Conservation (phyloP, 2,329 filamentous ascomycete genomes). For the Arthrobotrys musiformis region DNA sequence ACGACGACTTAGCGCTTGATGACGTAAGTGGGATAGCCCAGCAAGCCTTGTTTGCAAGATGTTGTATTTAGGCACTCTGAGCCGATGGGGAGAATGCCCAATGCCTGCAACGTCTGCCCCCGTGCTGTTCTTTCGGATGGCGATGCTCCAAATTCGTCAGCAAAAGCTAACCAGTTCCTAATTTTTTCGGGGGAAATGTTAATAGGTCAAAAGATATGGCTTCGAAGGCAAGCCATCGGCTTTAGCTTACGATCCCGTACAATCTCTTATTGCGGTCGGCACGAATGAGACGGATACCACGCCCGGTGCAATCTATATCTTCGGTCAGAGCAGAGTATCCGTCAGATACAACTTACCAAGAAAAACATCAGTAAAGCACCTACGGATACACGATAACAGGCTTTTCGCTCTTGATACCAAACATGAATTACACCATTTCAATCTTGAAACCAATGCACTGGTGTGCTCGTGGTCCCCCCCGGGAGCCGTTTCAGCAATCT, state of each 20-base stretch:
- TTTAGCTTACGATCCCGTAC: conserved; percentile 89
- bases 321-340: conserved; percentile 82
- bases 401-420: conserved; percentile 85
- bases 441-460: conserved; percentile 61
- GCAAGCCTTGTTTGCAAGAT: too few species aligned
- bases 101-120: not conserved
- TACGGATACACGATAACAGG: conserved; percentile 88
- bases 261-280: conserved; percentile 90
- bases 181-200: not conserved
- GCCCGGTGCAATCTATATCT: conserved; percentile 83
- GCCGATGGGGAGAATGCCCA: not conserved
- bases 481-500: conserved; percentile 77
- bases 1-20: conserved; percentile 44
- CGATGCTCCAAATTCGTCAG: conserved; percentile 7
- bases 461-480: conserved; percentile 69
- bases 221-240: conserved; percentile 71
- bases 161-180: conserved; percentile 28
- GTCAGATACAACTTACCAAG: conserved; percentile 77
- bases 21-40: conserved; percentile 47
- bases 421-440: conserved; percentile 86
- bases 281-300: conserved; percentile 82
- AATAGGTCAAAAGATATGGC: conserved; percentile 56
- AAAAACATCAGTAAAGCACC: conserved; percentile 76
- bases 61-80: conserved; percentile 19
- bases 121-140: conserved; percentile 2